These are phyloP conservation scores for Entomortierella beljakovae DNA, from an alignment of 192 early-diverging fungal species.

Conservation along the genomic window DNA sequence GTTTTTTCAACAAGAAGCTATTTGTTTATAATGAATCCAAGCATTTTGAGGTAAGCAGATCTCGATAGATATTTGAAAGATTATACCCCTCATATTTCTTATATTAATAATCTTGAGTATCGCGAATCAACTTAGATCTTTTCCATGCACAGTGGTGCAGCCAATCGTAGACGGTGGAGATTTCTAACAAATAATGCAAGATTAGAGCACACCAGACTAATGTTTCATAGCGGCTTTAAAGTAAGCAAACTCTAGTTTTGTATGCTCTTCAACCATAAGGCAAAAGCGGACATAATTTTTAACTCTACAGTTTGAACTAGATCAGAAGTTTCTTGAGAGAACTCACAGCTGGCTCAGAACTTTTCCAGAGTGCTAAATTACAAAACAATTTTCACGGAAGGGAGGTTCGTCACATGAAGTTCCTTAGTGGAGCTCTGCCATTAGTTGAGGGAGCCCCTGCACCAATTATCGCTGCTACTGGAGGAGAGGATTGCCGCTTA, in stretches of 20 bases:
- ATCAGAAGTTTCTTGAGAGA: slow-evolving; percentile 60
- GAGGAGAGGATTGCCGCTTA: slow-evolving; percentile 66
- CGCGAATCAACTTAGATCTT: slow-evolving; percentile 59
- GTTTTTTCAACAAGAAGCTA: slow-evolving; percentile 80
- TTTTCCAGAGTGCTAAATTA: slow-evolving; percentile 68
- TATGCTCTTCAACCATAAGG: too few relatives aligned
- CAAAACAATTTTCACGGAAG: slow-evolving; percentile 71
- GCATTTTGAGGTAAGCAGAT: slow-evolving; percentile 67
- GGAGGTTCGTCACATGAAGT: slow-evolving; percentile 69
- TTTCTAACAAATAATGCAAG: slow-evolving; percentile 61
- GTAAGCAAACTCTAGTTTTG: too few relatives aligned
- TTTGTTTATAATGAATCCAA: slow-evolving; percentile 78
- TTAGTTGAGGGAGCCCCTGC: slow-evolving; percentile 10
- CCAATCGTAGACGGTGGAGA: slow-evolving; percentile 75
- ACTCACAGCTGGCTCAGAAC: slow-evolving; percentile 46
- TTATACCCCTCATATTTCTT: not conserved
- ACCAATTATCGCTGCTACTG: slow-evolving; percentile 65
- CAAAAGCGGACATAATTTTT: too few relatives aligned
- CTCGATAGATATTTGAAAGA: not conserved
- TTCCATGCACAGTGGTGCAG: slow-evolving; percentile 80
- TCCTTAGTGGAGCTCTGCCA: slow-evolving; percentile 45
- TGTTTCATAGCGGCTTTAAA: slow-evolving; percentile 68
- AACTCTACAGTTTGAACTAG: slow-evolving; percentile 9
- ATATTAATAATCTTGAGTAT: too few relatives aligned
- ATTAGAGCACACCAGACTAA: slow-evolving; percentile 65